A percentile compares a stretch with the other conserved stretches of the same genome.
phyloP scores from a whole-genome alignment of 371 early-diverging fungal genomes.

The Amoeboaphelidium occidentale region DNA sequence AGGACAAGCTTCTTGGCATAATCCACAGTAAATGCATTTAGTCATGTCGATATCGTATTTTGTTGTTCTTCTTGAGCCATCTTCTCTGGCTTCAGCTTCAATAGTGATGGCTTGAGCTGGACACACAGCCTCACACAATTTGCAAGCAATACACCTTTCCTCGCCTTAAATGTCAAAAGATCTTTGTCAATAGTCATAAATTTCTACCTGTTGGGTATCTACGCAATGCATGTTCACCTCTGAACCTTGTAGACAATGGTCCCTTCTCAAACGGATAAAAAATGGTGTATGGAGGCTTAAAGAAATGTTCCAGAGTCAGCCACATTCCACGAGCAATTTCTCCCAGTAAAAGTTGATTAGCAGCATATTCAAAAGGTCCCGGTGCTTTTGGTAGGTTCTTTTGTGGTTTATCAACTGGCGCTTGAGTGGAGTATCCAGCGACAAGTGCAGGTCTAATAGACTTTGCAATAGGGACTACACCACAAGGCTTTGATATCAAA shows the following conservation, averaged over 20 bases:
- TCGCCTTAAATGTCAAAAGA: conserved; percentile 31
- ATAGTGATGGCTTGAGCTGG: conserved; percentile 98
- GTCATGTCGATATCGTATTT: conserved; percentile 98
- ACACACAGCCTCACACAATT: conserved; percentile 91
- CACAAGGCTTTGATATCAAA: no score
- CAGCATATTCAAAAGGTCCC: background rate
- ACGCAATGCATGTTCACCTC: conserved; percentile 90
- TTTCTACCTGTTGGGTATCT: conserved; percentile 71
- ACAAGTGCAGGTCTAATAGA: no score
- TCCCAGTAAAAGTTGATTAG: conserved; percentile 1
- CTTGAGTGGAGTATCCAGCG: no score
- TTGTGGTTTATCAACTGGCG: no score
- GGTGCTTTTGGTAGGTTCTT: background rate
- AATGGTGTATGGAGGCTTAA: conserved; percentile 86
- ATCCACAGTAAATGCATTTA: conserved; percentile 72
- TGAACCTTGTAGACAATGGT: conserved; percentile 71
- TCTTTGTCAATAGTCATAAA: background rate
- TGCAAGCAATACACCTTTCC: conserved; percentile 94
- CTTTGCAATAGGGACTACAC: no score
- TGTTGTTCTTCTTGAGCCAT: conserved; percentile 83
- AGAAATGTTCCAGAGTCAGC: conserved; percentile 72
- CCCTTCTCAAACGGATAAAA: conserved; percentile 92
- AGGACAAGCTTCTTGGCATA: conserved; percentile 89
- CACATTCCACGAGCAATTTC: conserved; percentile 79
- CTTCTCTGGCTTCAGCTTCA: conserved; percentile 87